Evolutionary conservation across 495 filamentous ascomycete species (phyloP).

Genomic region (Aspergillus heteromorphus): DNA sequence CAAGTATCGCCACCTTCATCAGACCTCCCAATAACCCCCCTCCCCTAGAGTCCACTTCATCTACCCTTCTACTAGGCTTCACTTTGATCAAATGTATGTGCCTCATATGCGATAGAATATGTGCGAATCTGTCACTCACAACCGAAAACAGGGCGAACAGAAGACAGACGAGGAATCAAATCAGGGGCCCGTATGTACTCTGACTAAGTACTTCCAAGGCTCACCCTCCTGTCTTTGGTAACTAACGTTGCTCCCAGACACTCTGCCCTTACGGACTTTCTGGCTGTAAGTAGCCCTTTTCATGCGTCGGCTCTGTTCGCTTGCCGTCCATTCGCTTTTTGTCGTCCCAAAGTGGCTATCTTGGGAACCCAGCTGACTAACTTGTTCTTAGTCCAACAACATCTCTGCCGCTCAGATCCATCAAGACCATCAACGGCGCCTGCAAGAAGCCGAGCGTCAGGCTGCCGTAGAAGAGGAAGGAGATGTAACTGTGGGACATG

Average conservation of each 20-base stretch:
- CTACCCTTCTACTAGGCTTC: neutral
- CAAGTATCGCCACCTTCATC: neutral
- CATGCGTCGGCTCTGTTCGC: no score
- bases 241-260: slow-evolving; percentile 37
- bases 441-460: slow-evolving; percentile 39
- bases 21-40: neutral
- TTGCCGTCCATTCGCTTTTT: neutral
- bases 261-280: slow-evolving; percentile 76
- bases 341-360: neutral
- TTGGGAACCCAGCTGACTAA: neutral
- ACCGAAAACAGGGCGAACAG: slow-evolving; percentile 29
- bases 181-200: slow-evolving; percentile 56
- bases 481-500: slow-evolving; percentile 25
- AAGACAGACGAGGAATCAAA: slow-evolving; percentile 45
- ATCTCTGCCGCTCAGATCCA: slow-evolving; percentile 81
- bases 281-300: slow-evolving; percentile 59
- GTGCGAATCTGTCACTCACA: slow-evolving; percentile 9
- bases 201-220: neutral
- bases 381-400: slow-evolving; percentile 63
- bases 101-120: neutral
- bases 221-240: neutral
- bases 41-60: neutral
- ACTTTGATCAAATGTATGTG: slow-evolving; percentile 11
- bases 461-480: slow-evolving; percentile 24
- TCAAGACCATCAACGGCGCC: slow-evolving; percentile 52